phyloP scores from a whole-genome alignment of 352 stramenopile genomes.

The Globisporangium alternatum region DNA sequence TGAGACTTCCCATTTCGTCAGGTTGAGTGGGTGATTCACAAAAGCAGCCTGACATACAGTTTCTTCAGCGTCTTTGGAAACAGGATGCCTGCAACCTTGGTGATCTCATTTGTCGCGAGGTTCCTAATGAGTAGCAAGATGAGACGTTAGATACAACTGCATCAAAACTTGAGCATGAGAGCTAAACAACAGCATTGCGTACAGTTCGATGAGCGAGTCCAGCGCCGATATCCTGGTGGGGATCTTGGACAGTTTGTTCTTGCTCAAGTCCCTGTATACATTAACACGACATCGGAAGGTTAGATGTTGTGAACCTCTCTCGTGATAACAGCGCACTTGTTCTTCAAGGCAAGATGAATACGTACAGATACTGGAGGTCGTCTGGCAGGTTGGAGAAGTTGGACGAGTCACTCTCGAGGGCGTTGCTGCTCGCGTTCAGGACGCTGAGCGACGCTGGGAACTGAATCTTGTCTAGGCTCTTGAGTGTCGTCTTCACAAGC shows the following conservation, averaged over 20 bases:
- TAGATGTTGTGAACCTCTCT: not conserved
- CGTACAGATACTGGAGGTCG: slow-evolving; percentile 49
- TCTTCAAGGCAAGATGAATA: slow-evolving; percentile 2
- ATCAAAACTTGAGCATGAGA: not conserved
- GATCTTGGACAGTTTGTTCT: slow-evolving; percentile 49
- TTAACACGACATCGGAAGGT: not conserved
- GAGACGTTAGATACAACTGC: not conserved
- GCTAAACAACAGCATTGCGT: slow-evolving; percentile 12
- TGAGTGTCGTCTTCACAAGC: slow-evolving; percentile 46
- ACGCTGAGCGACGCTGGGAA: slow-evolving; percentile 42
- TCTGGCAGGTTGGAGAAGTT: slow-evolving; percentile 49
- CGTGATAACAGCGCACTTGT: not conserved
- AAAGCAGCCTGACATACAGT: slow-evolving; percentile 20
- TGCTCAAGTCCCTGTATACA: slow-evolving; percentile 45
- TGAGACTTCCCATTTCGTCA: not conserved
- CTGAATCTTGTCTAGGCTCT: slow-evolving; percentile 34
- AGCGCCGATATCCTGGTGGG: slow-evolving; percentile 42
- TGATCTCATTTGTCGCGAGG: slow-evolving; percentile 55
- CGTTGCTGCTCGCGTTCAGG: slow-evolving; percentile 56
- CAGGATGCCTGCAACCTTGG: slow-evolving; percentile 37
- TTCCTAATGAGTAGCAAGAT: slow-evolving; percentile 28
- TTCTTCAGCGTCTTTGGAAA: slow-evolving; percentile 52
- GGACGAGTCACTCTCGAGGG: slow-evolving; percentile 35
- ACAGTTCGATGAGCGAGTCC: slow-evolving; percentile 53
- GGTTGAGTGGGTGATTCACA: not conserved